Conservation (phyloP, 2,329 filamentous ascomycete species). For the Ascochyta koolunga region DNA sequence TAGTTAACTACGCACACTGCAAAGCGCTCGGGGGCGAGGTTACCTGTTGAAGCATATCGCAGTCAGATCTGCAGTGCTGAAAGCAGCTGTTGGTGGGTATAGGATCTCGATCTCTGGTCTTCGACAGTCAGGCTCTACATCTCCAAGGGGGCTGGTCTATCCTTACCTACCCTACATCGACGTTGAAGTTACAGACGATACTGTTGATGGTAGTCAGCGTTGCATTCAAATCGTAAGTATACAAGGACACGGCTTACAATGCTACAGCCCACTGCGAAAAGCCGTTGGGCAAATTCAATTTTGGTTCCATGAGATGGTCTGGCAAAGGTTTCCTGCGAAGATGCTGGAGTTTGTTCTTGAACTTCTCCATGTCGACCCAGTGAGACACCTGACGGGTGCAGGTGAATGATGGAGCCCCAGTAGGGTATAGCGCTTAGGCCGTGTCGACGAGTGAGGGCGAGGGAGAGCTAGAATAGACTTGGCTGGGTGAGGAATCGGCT, state of each 20-base stretch:
- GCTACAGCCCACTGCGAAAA: constrained; percentile 51
- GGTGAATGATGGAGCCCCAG: constrained; percentile 19
- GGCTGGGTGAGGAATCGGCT: constrained; percentile 5
- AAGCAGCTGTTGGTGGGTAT: constrained; percentile 48
- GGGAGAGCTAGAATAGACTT: constrained; percentile 10
- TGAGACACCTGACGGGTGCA: constrained; percentile 33
- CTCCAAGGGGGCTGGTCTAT: background rate
- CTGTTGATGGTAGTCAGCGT: constrained; percentile 30
- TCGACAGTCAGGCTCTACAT: constrained; percentile 18
- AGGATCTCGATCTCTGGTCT: constrained; percentile 51
- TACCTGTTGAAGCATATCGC: constrained; percentile 53
- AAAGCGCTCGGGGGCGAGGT: background rate
- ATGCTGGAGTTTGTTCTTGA: constrained; percentile 40
- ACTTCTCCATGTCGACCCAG: constrained; percentile 39
- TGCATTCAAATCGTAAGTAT: background rate
- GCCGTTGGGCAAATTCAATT: constrained; percentile 24
- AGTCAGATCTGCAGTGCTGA: constrained; percentile 47
- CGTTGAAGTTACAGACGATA: constrained; percentile 53
- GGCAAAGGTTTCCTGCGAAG: constrained; percentile 32
- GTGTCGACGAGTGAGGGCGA: constrained; percentile 18
- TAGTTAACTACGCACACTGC: constrained; percentile 13
- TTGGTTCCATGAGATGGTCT: constrained; percentile 32
- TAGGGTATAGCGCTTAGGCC: constrained; percentile 19
- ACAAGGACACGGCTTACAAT: constrained; percentile 39
- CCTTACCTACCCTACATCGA: constrained; percentile 47